Evolutionary conservation across 2,329 filamentous ascomycete genomes (phyloP).

Genomic region (Aureobasidium sp.): DNA sequence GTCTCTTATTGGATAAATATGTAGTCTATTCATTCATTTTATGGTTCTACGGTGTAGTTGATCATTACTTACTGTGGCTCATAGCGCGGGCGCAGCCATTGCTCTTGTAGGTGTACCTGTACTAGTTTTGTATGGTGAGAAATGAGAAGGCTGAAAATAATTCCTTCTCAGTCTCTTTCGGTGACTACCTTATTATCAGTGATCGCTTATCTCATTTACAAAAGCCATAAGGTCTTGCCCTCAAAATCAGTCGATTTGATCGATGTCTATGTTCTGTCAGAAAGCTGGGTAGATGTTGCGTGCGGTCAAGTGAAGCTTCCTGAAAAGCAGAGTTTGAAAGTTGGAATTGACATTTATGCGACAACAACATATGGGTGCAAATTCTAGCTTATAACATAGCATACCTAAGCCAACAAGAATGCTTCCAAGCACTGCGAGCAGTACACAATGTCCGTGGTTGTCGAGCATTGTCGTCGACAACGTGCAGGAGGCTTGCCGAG

Average conservation of each 20-base stretch:
- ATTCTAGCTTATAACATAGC: no score
- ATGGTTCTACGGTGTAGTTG: constrained; percentile 5
- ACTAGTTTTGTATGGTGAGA: background rate
- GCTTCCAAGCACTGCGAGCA: background rate
- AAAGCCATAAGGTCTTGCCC: no score
- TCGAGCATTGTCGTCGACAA: background rate
- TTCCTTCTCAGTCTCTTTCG: no score
- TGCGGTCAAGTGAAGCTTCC: no score
- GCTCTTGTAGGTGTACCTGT: background rate
- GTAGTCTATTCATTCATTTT: no score
- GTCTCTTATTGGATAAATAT: no score
- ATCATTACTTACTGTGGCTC: background rate
- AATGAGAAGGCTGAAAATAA: background rate
- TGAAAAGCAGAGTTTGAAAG: background rate
- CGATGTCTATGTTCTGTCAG: background rate
- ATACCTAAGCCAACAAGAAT: background rate
- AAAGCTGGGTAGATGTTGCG: background rate
- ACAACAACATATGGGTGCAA: background rate
- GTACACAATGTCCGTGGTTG: background rate
- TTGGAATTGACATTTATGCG: background rate
- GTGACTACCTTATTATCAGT: no score
- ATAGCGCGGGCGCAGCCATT: constrained; percentile 1
- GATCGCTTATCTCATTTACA: no score
- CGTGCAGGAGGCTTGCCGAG: background rate
- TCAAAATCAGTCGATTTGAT: background rate